Evolutionary conservation across 2,329 filamentous ascomycete species (phyloP), one percentile per base, ranked within the genome.

Genomic region (Metarhizium rileyi): DNA sequence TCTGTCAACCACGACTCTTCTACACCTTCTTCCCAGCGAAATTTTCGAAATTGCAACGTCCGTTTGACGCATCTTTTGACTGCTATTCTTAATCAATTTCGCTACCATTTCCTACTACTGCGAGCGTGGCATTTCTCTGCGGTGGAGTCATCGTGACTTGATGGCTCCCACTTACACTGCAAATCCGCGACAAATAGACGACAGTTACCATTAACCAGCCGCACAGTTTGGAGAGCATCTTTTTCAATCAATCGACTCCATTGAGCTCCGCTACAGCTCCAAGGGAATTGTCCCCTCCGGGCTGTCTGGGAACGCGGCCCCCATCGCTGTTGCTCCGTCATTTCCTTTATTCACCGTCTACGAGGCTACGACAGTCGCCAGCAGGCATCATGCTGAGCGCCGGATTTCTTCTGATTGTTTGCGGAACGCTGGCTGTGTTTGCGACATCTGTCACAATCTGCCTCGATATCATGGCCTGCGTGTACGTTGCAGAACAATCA

Each of bases 341-440:
- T 27, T 16, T 23, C 26, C 8, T 26, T 23, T 2, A 27, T 28
- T 44, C 23, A 12, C 20, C 45, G 14, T n/a, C 36, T 30, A 6
- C 7, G 14, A 42, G 20, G 20, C 22, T 25, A 16, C 20, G 18
- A 42, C 27, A 44, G 36, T 47, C 38, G 46, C 42, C 36, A 27
- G 18, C 44, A 22, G n/a, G 33, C 35, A 44, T 23, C 41, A 57
- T 57, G 55, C 48, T 45, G 42, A 51, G 49, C 48, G 38, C 45
- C 12, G 48, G 45, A 30, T 25, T 50, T 8, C 23, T 49, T 5
- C 33, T 52, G 33, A 47, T 50, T 28, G n/a, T 46, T 22, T 23
- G 46, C 44, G 57, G 56, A 45, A 48, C 50, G 20, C 35, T 56
- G 28, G 53, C 57, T 46, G 48, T 56, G n/a, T 20, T 57, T 12